These are phyloP conservation scores for Fusarium mangiferae DNA, from an alignment of 2,329 filamentous ascomycete genomes.

Conservation along the genomic window DNA sequence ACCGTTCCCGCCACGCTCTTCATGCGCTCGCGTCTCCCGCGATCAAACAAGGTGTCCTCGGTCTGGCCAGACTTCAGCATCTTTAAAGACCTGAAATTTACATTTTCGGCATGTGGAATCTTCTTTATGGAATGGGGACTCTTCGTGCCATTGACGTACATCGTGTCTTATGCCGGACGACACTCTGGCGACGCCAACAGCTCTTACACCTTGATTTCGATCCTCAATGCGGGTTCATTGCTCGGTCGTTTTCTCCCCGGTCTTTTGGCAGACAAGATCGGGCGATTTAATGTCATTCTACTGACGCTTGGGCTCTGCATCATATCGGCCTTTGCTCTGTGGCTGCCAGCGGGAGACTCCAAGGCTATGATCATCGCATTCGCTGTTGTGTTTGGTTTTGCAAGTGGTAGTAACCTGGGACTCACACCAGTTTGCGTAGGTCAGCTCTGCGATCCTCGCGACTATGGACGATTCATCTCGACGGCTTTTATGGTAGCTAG, in stretches of 20 bases:
- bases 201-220: constrained; percentile 78
- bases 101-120: constrained; percentile 68
- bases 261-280: constrained; percentile 77
- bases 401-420: constrained; percentile 80
- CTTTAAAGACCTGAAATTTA: constrained; percentile 68
- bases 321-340: constrained; percentile 70
- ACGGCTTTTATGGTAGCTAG: constrained; percentile 82
- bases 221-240: constrained; percentile 82
- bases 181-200: constrained; percentile 33
- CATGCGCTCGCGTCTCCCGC: constrained; percentile 65
- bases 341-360: constrained; percentile 71
- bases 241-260: constrained; percentile 82
- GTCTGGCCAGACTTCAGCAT: constrained; percentile 69
- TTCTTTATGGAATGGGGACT: constrained; percentile 78
- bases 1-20: constrained; percentile 59
- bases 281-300: constrained; percentile 85
- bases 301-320: constrained; percentile 69
- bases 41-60: constrained; percentile 49
- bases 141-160: constrained; percentile 80
- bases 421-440: constrained; percentile 83
- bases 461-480: constrained; percentile 81
- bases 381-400: constrained; percentile 79
- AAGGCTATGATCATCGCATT: constrained; percentile 73
- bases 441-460: constrained; percentile 78
- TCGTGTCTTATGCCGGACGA: constrained; percentile 75